A percentile compares a stretch with the other conserved stretches of the same genome.
Conservation (phyloP, 768 basidiomycete genomes). For the Chiua virens region DNA sequence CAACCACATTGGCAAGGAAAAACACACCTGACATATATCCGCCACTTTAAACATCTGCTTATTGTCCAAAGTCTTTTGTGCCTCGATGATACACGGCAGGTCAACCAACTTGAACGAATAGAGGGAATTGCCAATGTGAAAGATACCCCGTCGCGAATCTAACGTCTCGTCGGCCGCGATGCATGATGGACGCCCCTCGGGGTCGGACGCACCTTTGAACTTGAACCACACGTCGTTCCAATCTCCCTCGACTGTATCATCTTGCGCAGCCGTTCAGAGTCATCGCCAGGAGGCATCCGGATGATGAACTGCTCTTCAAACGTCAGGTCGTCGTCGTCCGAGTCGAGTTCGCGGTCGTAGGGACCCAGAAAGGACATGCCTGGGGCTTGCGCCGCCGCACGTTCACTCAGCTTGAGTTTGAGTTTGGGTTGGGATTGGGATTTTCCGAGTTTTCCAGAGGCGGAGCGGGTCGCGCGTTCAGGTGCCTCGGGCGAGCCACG, state of each 20-base stretch:
- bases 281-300: constrained; percentile 82
- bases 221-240: constrained; percentile 93
- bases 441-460: constrained; percentile 43
- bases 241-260: constrained; percentile 80
- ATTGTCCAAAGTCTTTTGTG: constrained; percentile 93
- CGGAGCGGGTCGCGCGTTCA: constrained; percentile 62
- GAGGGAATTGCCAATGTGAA: constrained; percentile 77
- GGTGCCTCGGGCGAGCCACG: constrained; percentile 27
- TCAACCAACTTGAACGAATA: constrained; percentile 96
- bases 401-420: constrained; percentile 86
- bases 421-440: constrained; percentile 70
- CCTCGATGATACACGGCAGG: constrained; percentile 89
- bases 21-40: constrained; percentile 89
- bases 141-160: constrained; percentile 91
- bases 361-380: constrained; percentile 88
- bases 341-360: constrained; percentile 93
- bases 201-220: constrained; percentile 72
- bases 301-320: constrained; percentile 98
- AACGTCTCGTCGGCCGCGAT: constrained; percentile 14
- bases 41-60: constrained; percentile 99
- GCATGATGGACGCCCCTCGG: not conserved
- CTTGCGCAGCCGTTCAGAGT: constrained; percentile 76
- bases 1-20: constrained; percentile 1
- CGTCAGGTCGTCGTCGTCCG: constrained; percentile 89
- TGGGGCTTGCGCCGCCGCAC: constrained; percentile 74